A percentile compares a stretch with the other conserved stretches of the same genome.
Conservation (phyloP, 176 grass and related monocot species). For the Hordeum marinum region DNA sequence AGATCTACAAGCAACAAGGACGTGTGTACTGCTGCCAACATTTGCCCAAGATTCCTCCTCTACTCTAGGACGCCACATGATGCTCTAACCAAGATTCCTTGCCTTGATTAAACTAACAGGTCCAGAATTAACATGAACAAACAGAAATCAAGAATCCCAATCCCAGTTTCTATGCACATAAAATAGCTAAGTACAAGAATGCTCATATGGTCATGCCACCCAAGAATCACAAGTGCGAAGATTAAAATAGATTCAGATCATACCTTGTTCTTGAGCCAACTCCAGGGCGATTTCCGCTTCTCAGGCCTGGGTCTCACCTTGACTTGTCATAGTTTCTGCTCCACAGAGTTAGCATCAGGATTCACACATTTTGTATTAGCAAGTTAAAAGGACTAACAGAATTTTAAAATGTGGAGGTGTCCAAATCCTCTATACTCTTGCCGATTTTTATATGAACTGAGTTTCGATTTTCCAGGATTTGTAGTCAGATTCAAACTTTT, state of each 20-base stretch:
- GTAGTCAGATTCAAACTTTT: too few species aligned
- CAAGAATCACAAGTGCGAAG: not conserved
- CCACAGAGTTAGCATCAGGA: too few species aligned
- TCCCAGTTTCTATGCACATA: not conserved
- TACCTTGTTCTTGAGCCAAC: too few species aligned
- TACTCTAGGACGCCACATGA: not conserved
- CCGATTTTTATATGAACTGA: too few species aligned
- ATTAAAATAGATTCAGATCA: not conserved
- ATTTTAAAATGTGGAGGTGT: too few species aligned
- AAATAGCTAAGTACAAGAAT: conserved; percentile 1
- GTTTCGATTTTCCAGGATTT: too few species aligned
- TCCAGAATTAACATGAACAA: not conserved
- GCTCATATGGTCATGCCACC: not conserved
- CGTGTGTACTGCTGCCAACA: not conserved
- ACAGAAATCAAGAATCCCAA: not conserved
- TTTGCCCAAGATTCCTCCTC: not conserved
- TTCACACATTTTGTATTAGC: too few species aligned
- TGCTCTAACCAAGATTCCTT: not conserved
- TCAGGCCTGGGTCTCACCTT: too few species aligned
- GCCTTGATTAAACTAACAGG: not conserved
- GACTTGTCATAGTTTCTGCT: too few species aligned
- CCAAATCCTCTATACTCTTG: too few species aligned
- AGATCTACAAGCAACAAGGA: not conserved
- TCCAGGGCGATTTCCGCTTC: too few species aligned
- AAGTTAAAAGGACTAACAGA: too few species aligned